Evolutionary conservation across 2,329 filamentous ascomycete genomes (phyloP), one percentile per base, ranked within the genome.

Genomic region (Neonectria sp.): DNA sequence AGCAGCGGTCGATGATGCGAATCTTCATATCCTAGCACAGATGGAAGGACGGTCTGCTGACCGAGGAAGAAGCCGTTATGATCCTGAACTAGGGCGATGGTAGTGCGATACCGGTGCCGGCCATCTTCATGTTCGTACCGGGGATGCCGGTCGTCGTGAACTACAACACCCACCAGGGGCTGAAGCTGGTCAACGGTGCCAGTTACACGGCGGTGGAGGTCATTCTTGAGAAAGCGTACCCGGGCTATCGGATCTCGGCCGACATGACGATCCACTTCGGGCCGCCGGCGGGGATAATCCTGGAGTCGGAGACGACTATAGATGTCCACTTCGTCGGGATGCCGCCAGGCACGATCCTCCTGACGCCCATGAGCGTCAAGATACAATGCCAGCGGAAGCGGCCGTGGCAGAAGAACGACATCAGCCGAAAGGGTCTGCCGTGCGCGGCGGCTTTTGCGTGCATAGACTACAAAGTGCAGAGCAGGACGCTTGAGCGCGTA

Each of bases 371-470:
- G 24, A 51, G 46, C 46, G 13, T 51, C n/a, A 51, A 27, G 12
- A 51, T 51, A 51, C 24, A 51, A 25, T 51, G 46, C 46, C 46
- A 51, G 27, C 21, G n/a, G 21, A 51, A 51, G n/a, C 21, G 46
- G 46, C 46, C 46, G 46, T 51, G 46, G 46, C 46, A 51, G n/a
- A 25, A 51, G 46, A 51, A 51, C 25, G 49, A 52, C 29, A 24
- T 52, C 49, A 52, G 49, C 13, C 49, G 49, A 12, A 29, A 33
- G 8, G 49, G 49, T 15, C 13, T 52, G 25, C 49, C 49, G 6
- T 52, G 25, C 13, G 49, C 25, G 13, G 27, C 49, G 49, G 49
- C 49, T 15, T 52, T 52, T 12, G 49, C 49, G 27, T 52, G 49
- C 31, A 52, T 9, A 33, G 27, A 52, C 49, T 52, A 51, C 46